Evolutionary conservation across 129 eudicot species (phyloP).

Genomic region (Calendula officinalis): DNA sequence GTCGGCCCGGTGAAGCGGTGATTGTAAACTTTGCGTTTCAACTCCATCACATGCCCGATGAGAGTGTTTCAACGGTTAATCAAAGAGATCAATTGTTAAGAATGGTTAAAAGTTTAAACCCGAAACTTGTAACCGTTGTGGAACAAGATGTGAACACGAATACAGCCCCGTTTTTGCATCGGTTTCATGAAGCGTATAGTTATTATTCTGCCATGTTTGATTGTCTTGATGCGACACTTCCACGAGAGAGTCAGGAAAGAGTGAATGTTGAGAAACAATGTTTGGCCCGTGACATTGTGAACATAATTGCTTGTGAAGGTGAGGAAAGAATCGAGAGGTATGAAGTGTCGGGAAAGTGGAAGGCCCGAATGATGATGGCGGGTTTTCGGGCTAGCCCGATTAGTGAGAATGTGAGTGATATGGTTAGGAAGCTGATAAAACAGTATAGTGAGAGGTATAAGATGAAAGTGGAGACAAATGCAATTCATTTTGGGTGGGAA

Average conservation of each 20-base stretch:
- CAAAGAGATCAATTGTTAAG: conserved; percentile 80
- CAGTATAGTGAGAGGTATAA: conserved; percentile 67
- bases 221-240: conserved; percentile 79
- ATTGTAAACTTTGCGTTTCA: conserved; percentile 92
- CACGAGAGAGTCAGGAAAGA: conserved; percentile 74
- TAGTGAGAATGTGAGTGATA: conserved; percentile 39
- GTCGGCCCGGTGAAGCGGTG: conserved; percentile 65
- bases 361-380: conserved; percentile 98
- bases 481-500: conserved; percentile 91
- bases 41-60: conserved; percentile 99
- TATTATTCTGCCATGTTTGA: conserved; percentile 86
- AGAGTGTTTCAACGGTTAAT: conserved; percentile 83
- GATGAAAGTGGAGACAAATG: conserved; percentile 61
- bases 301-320: conserved; percentile 94
- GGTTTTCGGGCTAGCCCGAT: conserved; percentile 60
- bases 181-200: conserved; percentile 80
- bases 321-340: conserved; percentile 91
- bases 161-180: conserved; percentile 73
- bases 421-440: conserved; percentile 54
- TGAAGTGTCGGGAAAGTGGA: conserved; percentile 96
- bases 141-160: conserved; percentile 96
- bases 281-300: conserved; percentile 88
- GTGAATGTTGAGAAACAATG: conserved; percentile 90
- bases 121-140: conserved; percentile 82
- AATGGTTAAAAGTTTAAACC: conserved; percentile 81